Percentiles rank a stretch among this genome's conserved stretches.
Conservation (phyloP, 345 rosid genomes). For the Boechera stricta region DNA sequence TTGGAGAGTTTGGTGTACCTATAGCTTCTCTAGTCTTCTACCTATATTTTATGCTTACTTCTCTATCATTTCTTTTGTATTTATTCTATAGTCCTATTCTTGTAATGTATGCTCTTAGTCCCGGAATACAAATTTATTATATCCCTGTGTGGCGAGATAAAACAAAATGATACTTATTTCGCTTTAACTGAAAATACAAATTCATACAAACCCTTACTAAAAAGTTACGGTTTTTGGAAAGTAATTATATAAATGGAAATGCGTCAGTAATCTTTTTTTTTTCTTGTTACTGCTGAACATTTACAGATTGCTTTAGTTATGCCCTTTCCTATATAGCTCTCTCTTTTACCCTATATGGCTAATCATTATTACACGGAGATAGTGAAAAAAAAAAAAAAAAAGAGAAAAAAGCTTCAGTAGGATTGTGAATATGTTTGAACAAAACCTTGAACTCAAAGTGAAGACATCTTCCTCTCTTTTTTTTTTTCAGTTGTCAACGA, state of each 20-base stretch:
- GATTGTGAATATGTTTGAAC: conserved; percentile 1
- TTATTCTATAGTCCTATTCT: background rate
- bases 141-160: no score
- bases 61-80: conserved; percentile 12
- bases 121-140: no score
- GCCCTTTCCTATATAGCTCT: background rate
- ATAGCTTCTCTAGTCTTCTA: conserved; percentile 22
- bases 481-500: background rate
- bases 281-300: background rate
- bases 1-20: conserved; percentile 46
- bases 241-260: no score
- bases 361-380: background rate
- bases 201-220: background rate
- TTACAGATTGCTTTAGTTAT: background rate
- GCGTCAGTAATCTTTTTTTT: no score
- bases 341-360: background rate
- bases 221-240: background rate
- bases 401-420: background rate
- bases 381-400: background rate
- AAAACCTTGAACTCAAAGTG: conserved; percentile 29
- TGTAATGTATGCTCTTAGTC: background rate
- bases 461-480: conserved; percentile 12
- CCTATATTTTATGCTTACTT: conserved; percentile 19
- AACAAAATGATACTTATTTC: background rate
- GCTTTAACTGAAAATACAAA: background rate